phyloP scores from a whole-genome alignment of 2,329 filamentous ascomycete species.

The Neocucurbitaria cava region DNA sequence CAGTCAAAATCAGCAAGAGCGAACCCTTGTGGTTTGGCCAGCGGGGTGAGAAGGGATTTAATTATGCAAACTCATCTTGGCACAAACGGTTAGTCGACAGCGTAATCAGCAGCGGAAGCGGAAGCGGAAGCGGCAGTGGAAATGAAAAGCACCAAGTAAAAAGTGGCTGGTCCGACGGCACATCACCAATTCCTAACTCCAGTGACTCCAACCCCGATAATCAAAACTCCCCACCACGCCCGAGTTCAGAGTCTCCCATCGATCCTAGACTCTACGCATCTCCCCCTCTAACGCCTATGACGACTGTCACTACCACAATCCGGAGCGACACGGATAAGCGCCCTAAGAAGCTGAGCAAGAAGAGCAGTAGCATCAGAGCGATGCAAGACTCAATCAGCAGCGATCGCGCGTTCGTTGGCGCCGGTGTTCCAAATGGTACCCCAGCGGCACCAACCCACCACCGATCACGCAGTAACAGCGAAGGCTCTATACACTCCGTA shows the following conservation, averaged over 20 bases:
- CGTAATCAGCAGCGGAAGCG: conserved; percentile 16
- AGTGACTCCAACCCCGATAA: conserved; percentile 5
- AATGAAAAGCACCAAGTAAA: conserved; percentile 1
- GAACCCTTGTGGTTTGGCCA: conserved; percentile 65
- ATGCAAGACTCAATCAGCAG: not conserved
- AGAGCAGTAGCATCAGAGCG: conserved; percentile 7
- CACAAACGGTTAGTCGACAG: conserved; percentile 28
- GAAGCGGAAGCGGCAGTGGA: conserved; percentile 20
- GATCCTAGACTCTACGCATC: conserved; percentile 8
- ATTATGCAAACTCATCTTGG: conserved; percentile 49
- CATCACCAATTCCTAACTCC: not conserved
- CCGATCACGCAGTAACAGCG: conserved; percentile 4
- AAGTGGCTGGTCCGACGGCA: not conserved
- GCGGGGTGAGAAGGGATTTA: conserved; percentile 57
- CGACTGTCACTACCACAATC: conserved; percentile 13
- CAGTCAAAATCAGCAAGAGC: conserved; percentile 57
- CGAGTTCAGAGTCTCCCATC: conserved; percentile 10
- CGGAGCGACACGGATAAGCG: not conserved
- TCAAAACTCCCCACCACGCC: not conserved
- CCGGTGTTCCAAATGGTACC: not conserved
- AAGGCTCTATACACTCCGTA: not conserved
- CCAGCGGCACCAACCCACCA: not conserved
- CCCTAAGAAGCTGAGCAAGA: conserved; percentile 10
- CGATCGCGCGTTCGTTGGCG: not conserved
- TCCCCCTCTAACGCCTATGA: conserved; percentile 6